A percentile compares a stretch with the other conserved stretches of the same genome.
Conservation (phyloP, 352 stramenopile species). For the Globisporangium acanthophoron region DNA sequence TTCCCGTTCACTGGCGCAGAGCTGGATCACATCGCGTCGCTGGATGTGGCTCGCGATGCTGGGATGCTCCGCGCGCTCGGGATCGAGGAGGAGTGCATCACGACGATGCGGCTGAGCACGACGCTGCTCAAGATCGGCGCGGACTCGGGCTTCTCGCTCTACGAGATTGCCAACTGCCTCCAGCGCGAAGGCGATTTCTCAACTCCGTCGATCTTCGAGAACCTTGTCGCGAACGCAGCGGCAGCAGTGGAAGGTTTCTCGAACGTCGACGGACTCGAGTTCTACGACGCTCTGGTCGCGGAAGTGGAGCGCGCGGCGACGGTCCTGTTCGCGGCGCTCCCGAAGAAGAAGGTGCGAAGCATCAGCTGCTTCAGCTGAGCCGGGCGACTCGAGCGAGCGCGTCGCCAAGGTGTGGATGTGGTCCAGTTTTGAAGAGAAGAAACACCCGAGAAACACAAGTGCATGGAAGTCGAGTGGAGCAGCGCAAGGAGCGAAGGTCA, state of each 20-base stretch:
- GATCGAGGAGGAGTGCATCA: constrained; percentile 78
- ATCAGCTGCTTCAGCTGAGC: constrained; percentile 83
- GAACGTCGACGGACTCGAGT: constrained; percentile 22
- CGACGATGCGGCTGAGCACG: constrained; percentile 81
- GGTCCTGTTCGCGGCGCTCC: constrained; percentile 51
- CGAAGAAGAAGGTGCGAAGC: constrained; percentile 85
- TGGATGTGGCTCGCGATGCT: constrained; percentile 57
- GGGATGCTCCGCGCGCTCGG: constrained; percentile 53
- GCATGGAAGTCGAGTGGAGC: not conserved
- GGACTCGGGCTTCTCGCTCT: constrained; percentile 76
- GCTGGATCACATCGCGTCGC: constrained; percentile 66
- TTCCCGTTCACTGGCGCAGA: constrained; percentile 79
- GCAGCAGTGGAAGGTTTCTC: constrained; percentile 17
- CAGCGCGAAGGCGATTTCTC: constrained; percentile 81
- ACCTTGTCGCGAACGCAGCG: constrained; percentile 45
- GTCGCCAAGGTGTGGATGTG: not conserved
- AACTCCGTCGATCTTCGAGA: constrained; percentile 70
- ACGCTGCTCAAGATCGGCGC: constrained; percentile 68
- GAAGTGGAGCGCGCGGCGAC: constrained; percentile 31
- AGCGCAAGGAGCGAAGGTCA: not conserved
- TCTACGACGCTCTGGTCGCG: constrained; percentile 53
- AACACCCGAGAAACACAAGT: constrained; percentile 5
- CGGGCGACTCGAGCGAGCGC: not conserved
- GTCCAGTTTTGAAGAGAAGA: constrained; percentile 1
- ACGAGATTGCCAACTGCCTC: constrained; percentile 75